Percentiles rank a stretch among this genome's conserved stretches.
phyloP scores from a whole-genome alignment of 805 yeast genomes.

The Ogataea dorogensis region DNA sequence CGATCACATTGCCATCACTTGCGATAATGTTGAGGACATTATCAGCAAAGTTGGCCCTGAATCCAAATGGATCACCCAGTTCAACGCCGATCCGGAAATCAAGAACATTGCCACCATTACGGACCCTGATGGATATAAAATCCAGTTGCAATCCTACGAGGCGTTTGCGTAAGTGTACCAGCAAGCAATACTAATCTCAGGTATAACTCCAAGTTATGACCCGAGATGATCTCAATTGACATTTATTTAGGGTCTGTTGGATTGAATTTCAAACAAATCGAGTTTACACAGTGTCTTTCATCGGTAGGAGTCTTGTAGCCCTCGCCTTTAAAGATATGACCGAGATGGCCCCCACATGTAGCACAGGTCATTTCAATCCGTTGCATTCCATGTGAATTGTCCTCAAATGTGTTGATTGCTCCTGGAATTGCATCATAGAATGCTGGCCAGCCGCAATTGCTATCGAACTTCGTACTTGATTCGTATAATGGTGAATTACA shows the following conservation, averaged over 20 bases:
- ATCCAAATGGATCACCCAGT: conserved; percentile 57
- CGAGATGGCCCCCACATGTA: conserved; percentile 90
- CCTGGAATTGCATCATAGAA: conserved; percentile 89
- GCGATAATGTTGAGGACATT: conserved; percentile 57
- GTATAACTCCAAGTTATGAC: conserved; percentile 13
- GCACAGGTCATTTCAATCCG: conserved; percentile 89
- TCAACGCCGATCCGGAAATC: conserved; percentile 49
- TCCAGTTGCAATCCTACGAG: conserved; percentile 54
- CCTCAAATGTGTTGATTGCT: conserved; percentile 60
- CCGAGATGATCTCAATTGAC: not conserved
- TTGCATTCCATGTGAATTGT: conserved; percentile 68
- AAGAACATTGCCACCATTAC: conserved; percentile 66
- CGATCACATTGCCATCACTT: conserved; percentile 80
- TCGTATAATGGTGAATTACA: conserved; percentile 79
- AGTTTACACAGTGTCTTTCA: conserved; percentile 93
- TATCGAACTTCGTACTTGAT: conserved; percentile 77
- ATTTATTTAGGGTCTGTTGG: conserved; percentile 5
- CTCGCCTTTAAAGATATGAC: conserved; percentile 93
- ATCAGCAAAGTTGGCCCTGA: conserved; percentile 50
- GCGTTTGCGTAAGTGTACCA: conserved; percentile 20
- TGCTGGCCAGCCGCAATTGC: conserved; percentile 99
- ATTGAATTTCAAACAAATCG: conserved; percentile 68
- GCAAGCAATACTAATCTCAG: conserved; percentile 11
- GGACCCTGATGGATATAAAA: conserved; percentile 90
- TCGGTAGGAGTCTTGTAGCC: conserved; percentile 86